Evolutionary conservation across 306 rosid genomes (phyloP).

Genomic region (Cucurbita moschata): DNA sequence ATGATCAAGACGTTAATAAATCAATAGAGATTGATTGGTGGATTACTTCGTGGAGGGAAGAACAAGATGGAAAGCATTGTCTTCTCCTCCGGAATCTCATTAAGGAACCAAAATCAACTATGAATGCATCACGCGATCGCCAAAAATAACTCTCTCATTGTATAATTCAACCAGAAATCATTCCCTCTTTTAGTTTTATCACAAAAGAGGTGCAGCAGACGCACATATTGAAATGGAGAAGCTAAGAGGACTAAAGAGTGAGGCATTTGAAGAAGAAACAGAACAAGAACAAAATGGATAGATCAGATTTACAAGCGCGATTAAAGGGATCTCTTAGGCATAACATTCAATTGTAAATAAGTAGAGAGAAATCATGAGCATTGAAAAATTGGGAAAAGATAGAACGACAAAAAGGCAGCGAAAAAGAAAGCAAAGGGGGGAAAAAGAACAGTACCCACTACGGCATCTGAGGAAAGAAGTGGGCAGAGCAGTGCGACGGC

Average conservation of each 20-base stretch:
- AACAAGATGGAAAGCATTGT: constrained; percentile 77
- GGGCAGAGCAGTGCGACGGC: constrained; percentile 14
- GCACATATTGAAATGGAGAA: constrained; percentile 6
- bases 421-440: background rate
- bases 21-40: background rate
- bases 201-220: constrained; percentile 14
- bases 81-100: constrained; percentile 81
- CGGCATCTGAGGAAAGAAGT: constrained; percentile 35
- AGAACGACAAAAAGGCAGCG: background rate
- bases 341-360: constrained; percentile 17
- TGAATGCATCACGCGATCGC: constrained; percentile 17
- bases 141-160: constrained; percentile 34
- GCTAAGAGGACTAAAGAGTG: background rate
- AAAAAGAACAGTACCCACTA: constrained; percentile 25
- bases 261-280: constrained; percentile 7
- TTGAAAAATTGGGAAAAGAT: constrained; percentile 17
- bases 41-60: constrained; percentile 59
- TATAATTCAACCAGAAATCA: constrained; percentile 39
- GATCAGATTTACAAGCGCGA: constrained; percentile 14
- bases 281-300: background rate
- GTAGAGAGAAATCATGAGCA: constrained; percentile 18
- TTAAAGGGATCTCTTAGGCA: constrained; percentile 23
- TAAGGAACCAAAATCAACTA: constrained; percentile 27
- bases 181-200: constrained; percentile 17
- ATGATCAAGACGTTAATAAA: background rate